Conservation (phyloP, 2,329 filamentous ascomycete species). For the Talaromyces sp. region DNA sequence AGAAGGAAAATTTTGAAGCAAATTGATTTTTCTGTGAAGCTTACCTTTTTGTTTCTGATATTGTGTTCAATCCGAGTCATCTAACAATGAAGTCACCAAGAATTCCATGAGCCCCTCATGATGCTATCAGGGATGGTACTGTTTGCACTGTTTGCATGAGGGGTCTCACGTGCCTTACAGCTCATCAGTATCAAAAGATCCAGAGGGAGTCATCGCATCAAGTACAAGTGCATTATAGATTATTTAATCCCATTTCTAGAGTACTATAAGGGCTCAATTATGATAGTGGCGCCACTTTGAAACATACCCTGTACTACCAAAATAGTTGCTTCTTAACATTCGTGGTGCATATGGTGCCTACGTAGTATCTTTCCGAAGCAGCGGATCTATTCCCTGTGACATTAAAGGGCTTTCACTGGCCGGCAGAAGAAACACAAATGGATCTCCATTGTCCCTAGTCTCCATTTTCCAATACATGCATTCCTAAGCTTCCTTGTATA, state of each 20-base stretch:
- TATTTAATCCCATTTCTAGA: no score
- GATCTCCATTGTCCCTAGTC: no score
- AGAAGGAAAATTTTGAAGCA: no score
- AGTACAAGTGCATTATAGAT: no score
- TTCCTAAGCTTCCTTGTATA: background rate
- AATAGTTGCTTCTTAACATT: no score
- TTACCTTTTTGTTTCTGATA: background rate
- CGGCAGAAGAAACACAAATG: no score
- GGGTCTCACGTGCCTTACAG: slow-evolving; percentile 11
- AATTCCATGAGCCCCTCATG: slow-evolving; percentile 21
- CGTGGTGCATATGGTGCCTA: no score
- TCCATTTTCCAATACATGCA: background rate
- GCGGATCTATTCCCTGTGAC: no score
- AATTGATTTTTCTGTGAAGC: background rate
- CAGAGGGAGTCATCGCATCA: no score
- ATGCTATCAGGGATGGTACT: slow-evolving; percentile 13
- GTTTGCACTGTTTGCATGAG: slow-evolving; percentile 26
- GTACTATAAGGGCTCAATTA: background rate
- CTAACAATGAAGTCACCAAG: background rate
- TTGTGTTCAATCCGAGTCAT: background rate
- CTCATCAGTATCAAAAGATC: no score
- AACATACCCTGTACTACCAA: no score
- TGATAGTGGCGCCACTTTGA: background rate
- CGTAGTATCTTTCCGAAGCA: no score
- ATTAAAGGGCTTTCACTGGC: background rate